Conservation (phyloP, 2,329 filamentous ascomycete species). For the Diaporthe ilicicola region DNA sequence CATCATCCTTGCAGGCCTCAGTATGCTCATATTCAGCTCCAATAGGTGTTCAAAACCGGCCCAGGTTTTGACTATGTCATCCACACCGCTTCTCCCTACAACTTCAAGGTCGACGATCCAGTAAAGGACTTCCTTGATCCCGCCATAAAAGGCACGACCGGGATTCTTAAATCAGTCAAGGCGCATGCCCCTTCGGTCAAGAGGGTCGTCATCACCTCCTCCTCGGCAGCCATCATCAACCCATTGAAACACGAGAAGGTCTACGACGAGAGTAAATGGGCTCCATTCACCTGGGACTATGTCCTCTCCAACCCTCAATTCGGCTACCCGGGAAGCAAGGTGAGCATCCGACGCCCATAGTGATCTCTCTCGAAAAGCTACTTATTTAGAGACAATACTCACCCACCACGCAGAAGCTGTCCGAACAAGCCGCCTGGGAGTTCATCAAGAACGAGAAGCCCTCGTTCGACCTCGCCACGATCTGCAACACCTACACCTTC, state of each 20-base stretch:
- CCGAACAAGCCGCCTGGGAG: conserved; percentile 73
- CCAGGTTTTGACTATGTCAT: conserved; percentile 75
- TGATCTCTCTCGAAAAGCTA: not conserved
- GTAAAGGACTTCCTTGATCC: conserved; percentile 61
- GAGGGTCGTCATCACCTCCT: conserved; percentile 66
- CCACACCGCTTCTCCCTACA: conserved; percentile 79
- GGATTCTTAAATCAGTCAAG: conserved; percentile 58
- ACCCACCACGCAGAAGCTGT: conserved; percentile 54
- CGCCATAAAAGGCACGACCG: conserved; percentile 61
- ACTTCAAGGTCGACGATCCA: conserved; percentile 66
- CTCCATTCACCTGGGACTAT: conserved; percentile 47
- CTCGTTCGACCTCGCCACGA: conserved; percentile 67
- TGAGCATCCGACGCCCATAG: too few species aligned
- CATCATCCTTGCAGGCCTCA: not conserved
- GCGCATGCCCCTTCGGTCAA: conserved; percentile 61
- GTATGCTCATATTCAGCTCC: not conserved
- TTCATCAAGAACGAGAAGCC: conserved; percentile 65
- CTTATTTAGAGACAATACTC: not conserved
- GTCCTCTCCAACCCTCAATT: conserved; percentile 40
- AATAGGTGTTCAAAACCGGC: conserved; percentile 48
- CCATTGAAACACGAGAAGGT: conserved; percentile 46
- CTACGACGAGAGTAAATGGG: conserved; percentile 52
- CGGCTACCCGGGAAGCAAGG: conserved; percentile 55
- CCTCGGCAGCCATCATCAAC: conserved; percentile 54
- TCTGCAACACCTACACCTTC: conserved; percentile 70